Conservation (phyloP, 73 alveolate genomes). For the Paramecium octaurelia region DNA sequence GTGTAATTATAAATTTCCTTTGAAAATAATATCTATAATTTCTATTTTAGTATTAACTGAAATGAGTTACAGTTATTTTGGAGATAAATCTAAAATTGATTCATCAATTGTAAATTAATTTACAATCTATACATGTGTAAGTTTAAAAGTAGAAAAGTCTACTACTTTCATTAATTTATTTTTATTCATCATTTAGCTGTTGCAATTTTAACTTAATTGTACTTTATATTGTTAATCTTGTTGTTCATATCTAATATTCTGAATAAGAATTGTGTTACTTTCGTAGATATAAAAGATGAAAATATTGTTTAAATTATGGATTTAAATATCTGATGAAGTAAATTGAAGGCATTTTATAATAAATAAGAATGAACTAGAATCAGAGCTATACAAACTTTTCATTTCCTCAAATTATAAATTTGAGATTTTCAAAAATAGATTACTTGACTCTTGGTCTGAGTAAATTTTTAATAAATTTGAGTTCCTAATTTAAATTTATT, state of each 20-base stretch:
- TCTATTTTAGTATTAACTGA: neutral
- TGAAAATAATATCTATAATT: neutral
- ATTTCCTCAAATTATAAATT: neutral
- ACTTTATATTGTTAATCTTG: neutral
- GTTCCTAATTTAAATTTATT: neutral
- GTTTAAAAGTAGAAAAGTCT: neutral
- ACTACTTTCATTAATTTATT: neutral
- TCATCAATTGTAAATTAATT: neutral
- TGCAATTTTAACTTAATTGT: neutral
- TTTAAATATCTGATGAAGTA: neutral
- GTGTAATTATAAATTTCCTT: neutral
- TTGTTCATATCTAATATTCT: neutral
- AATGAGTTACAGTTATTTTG: neutral
- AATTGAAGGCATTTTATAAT: neutral
- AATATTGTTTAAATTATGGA: neutral
- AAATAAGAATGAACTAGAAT: neutral
- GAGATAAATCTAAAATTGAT: neutral
- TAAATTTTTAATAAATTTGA: neutral
- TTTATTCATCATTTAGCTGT: neutral
- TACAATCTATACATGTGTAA: neutral
- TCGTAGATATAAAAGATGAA: neutral
- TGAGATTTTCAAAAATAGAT: neutral
- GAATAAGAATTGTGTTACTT: neutral
- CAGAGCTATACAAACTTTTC: neutral
- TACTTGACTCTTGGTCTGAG: neutral